Conservation (phyloP, 2,329 filamentous ascomycete species). For the Penicillium sp. region DNA sequence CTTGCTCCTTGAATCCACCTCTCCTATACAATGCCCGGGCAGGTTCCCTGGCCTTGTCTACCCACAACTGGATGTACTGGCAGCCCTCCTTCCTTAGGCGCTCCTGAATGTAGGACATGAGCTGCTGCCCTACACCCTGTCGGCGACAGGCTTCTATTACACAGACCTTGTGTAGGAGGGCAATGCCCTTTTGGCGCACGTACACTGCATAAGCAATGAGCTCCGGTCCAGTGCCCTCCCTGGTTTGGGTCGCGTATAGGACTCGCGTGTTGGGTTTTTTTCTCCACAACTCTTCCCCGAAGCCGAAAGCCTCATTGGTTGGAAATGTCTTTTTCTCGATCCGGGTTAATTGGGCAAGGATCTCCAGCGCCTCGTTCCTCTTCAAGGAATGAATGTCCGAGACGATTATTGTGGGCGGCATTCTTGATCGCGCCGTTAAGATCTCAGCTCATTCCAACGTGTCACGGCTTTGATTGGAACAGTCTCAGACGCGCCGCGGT, state of each 20-base stretch:
- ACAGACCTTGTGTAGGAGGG: conserved; percentile 56
- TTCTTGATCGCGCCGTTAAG: conserved; percentile 13
- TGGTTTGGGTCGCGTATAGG: conserved; percentile 32
- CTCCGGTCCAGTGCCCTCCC: conserved; percentile 14
- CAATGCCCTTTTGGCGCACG: conserved; percentile 45
- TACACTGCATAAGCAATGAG: conserved; percentile 52
- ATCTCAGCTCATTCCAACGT: conserved; percentile 5
- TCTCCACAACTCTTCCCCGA: conserved; percentile 46
- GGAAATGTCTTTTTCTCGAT: conserved; percentile 55
- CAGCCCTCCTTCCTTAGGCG: conserved; percentile 50
- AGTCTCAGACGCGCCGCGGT: neutral
- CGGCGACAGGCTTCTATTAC: conserved; percentile 48
- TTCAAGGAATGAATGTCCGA: conserved; percentile 41
- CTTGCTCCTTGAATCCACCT: conserved; percentile 49
- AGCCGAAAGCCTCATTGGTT: conserved; percentile 52
- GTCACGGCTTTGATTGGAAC: neutral
- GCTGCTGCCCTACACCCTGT: conserved; percentile 48
- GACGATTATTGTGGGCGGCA: conserved; percentile 23
- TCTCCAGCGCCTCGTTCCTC: conserved; percentile 35
- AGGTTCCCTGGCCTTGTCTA: conserved; percentile 49
- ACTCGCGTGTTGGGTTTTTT: conserved; percentile 53
- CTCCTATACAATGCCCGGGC: conserved; percentile 49
- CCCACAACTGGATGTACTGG: conserved; percentile 53
- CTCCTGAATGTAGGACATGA: conserved; percentile 46
- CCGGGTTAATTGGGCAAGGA: conserved; percentile 38